These are phyloP conservation scores for Aspergillus aculeatinus DNA, from an alignment of 2,329 filamentous ascomycete species.

Conservation along the genomic window DNA sequence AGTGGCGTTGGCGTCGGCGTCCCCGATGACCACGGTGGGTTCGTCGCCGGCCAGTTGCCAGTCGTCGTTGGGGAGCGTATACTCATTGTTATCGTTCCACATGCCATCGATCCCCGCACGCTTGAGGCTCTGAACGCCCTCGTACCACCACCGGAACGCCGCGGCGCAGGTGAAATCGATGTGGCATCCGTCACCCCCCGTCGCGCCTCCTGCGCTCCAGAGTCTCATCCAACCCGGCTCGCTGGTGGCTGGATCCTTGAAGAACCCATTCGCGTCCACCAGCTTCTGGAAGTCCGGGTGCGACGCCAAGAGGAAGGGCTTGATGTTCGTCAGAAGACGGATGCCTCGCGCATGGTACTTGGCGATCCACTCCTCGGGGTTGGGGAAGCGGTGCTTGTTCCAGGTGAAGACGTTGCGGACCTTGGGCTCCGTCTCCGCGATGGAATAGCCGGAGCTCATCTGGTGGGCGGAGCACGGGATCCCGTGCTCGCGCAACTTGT, in stretches of 20 bases:
- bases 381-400: conserved; percentile 68
- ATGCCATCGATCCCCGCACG: conserved; percentile 68
- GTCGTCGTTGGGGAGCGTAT: conserved; percentile 63
- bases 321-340: conserved; percentile 68
- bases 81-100: conserved; percentile 81
- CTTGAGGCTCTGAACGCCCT: conserved; percentile 63
- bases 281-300: conserved; percentile 67
- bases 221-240: conserved; percentile 60
- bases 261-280: conserved; percentile 59
- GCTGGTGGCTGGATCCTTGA: conserved; percentile 58
- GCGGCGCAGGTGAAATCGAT: conserved; percentile 70
- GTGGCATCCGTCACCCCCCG: conserved; percentile 68
- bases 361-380: conserved; percentile 63
- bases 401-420: conserved; percentile 71
- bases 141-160: conserved; percentile 70
- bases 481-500: conserved; percentile 61
- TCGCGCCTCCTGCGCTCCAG: conserved; percentile 71
- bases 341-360: conserved; percentile 65
- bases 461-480: conserved; percentile 71
- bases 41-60: conserved; percentile 63
- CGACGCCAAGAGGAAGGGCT: conserved; percentile 67
- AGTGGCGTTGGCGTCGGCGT: conserved; percentile 7
- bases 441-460: conserved; percentile 71
- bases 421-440: conserved; percentile 65
- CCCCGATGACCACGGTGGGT: conserved; percentile 36